Evolutionary conservation across 2,329 filamentous ascomycete genomes (phyloP).

Genomic region (Botryotinia narcissicola): DNA sequence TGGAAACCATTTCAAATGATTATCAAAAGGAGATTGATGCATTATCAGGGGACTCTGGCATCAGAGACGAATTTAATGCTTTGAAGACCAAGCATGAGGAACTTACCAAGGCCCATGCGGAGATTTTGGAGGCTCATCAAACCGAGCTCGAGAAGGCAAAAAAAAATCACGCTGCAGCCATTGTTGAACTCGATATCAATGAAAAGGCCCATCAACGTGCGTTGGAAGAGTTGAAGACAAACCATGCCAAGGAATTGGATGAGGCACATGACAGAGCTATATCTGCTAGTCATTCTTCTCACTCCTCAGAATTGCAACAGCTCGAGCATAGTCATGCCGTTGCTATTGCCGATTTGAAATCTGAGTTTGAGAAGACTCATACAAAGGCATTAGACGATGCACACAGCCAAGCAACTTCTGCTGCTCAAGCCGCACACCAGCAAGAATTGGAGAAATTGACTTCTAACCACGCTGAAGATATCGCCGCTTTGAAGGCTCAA

Average conservation of each 20-base stretch:
- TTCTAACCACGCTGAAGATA: constrained; percentile 49
- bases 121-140: constrained; percentile 27
- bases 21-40: constrained; percentile 65
- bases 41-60: constrained; percentile 60
- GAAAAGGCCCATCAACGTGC: constrained; percentile 53
- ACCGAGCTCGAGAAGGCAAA: constrained; percentile 31
- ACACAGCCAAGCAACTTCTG: constrained; percentile 50
- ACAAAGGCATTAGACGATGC: constrained; percentile 57
- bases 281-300: constrained; percentile 49
- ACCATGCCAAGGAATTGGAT: constrained; percentile 59
- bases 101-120: constrained; percentile 39
- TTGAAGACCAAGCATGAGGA: constrained; percentile 57
- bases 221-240: constrained; percentile 54
- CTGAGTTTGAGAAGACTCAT: constrained; percentile 47
- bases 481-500: constrained; percentile 44
- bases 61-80: constrained; percentile 62
- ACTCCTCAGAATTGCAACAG: constrained; percentile 50
- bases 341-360: constrained; percentile 43
- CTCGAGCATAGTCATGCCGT: constrained; percentile 55
- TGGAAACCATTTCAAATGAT: constrained; percentile 58
- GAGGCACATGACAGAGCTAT: constrained; percentile 51
- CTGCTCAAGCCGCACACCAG: constrained; percentile 49
- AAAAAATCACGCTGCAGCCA: constrained; percentile 33
- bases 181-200: constrained; percentile 43
- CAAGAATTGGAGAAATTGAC: constrained; percentile 54